Percentiles rank a stretch among this genome's conserved stretches.
Conservation (phyloP, 768 basidiomycete species). For the Podaxis sp. region DNA sequence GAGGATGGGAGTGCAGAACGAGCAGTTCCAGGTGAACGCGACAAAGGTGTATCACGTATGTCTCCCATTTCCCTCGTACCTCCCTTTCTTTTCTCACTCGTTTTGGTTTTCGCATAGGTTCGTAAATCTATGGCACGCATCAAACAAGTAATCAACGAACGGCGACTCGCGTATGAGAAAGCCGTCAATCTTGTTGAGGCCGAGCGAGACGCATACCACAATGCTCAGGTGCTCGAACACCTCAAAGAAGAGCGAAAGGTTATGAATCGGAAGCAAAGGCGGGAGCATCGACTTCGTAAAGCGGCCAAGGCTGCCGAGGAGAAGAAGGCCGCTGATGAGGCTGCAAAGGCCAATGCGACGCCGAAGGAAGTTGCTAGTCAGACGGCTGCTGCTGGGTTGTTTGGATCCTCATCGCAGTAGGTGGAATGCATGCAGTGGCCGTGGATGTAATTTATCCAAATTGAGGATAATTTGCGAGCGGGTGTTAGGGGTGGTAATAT, state of each 20-base stretch:
- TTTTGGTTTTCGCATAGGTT: conserved; percentile 46
- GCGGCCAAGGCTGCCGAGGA: background rate
- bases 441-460: background rate
- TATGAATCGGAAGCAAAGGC: background rate
- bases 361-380: conserved; percentile 16
- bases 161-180: conserved; percentile 79
- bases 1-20: conserved; percentile 48
- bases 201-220: conserved; percentile 27
- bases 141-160: conserved; percentile 89
- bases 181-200: conserved; percentile 46
- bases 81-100: background rate
- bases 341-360: background rate
- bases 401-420: conserved; percentile 13
- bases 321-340: background rate
- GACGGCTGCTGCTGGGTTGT: conserved; percentile 23
- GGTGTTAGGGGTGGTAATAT: background rate
- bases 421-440: too few relatives aligned
- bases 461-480: background rate
- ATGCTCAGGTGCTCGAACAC: conserved; percentile 16
- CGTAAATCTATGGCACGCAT: conserved; percentile 97
- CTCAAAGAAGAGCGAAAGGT: conserved; percentile 6
- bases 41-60: conserved; percentile 46
- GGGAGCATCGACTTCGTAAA: background rate
- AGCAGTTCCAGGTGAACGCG: conserved; percentile 28
- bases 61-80: conserved; percentile 5